These are phyloP conservation scores for Globisporangium spinosum DNA, from an alignment of 352 stramenopile species.

Conservation along the genomic window DNA sequence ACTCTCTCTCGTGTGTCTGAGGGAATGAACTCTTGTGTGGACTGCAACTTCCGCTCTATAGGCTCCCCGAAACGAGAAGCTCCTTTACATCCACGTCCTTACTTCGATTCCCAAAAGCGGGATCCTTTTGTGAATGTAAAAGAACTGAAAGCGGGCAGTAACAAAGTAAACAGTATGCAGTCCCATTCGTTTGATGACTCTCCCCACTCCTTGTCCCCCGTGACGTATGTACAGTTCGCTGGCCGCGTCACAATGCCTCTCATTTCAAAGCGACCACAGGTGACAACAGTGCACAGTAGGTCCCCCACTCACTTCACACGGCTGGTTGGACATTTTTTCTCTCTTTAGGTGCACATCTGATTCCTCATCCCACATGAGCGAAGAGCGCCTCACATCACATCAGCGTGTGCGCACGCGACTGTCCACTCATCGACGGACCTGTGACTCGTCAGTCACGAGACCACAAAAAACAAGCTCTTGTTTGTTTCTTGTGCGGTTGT, in stretches of 20 bases:
- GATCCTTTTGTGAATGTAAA: not conserved
- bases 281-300: not conserved
- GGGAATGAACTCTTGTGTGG: not conserved
- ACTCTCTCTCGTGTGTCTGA: not conserved
- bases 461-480: too few species aligned
- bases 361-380: not conserved
- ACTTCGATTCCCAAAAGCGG: not conserved
- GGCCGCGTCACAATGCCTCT: too few species aligned
- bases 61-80: not conserved
- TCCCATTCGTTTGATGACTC: not conserved
- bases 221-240: not conserved
- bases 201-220: not conserved
- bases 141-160: not conserved
- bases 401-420: not conserved
- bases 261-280: not conserved
- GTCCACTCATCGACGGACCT: not conserved
- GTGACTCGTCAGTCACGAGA: not conserved
- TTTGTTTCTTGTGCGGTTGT: not conserved
- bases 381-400: not conserved
- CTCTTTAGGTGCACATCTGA: not conserved
- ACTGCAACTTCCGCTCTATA: not conserved
- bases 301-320: not conserved
- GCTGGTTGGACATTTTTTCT: not conserved
- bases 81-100: not conserved
- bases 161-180: not conserved